These are phyloP conservation scores for Sanghuangporus sanghuang DNA, from an alignment of 1,284 basidiomycete genomes.

Conservation along the genomic window DNA sequence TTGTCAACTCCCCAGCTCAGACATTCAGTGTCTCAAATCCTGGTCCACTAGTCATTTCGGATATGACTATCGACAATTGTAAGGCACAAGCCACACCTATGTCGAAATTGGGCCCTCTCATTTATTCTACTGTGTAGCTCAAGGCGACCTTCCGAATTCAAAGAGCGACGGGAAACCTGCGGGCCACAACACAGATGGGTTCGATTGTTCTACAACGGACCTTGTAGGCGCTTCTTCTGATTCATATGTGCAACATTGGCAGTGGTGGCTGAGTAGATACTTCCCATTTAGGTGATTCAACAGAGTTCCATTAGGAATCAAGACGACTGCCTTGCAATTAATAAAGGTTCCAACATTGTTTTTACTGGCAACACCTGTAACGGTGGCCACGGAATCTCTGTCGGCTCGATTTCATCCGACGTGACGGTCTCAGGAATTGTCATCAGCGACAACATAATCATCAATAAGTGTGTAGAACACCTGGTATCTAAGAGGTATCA, in stretches of 20 bases:
- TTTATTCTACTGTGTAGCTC: conserved; percentile 23
- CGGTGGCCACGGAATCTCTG: conserved; percentile 55
- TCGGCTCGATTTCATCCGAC: conserved; percentile 49
- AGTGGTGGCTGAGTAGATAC: not conserved
- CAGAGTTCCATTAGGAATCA: conserved; percentile 28
- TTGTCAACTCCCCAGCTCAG: conserved; percentile 35
- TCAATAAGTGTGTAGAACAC: conserved; percentile 34
- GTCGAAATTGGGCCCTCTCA: not conserved
- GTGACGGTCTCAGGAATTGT: conserved; percentile 42
- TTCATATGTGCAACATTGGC: conserved; percentile 26
- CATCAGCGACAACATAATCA: conserved; percentile 42
- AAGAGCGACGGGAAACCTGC: conserved; percentile 37
- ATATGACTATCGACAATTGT: conserved; percentile 36
- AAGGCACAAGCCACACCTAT: not conserved
- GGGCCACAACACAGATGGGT: conserved; percentile 29
- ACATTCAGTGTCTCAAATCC: conserved; percentile 32
- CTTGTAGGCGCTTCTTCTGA: conserved; percentile 31
- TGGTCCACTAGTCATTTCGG: conserved; percentile 26
- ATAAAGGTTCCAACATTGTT: conserved; percentile 48
- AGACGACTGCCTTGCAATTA: conserved; percentile 64
- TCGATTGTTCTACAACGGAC: conserved; percentile 41
- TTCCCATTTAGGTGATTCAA: not conserved
- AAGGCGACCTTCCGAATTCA: conserved; percentile 37
- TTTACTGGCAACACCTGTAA: conserved; percentile 50
- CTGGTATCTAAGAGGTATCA: not conserved